Conservation (phyloP, 495 filamentous ascomycete species). For the Tetracladium marchalianum region DNA sequence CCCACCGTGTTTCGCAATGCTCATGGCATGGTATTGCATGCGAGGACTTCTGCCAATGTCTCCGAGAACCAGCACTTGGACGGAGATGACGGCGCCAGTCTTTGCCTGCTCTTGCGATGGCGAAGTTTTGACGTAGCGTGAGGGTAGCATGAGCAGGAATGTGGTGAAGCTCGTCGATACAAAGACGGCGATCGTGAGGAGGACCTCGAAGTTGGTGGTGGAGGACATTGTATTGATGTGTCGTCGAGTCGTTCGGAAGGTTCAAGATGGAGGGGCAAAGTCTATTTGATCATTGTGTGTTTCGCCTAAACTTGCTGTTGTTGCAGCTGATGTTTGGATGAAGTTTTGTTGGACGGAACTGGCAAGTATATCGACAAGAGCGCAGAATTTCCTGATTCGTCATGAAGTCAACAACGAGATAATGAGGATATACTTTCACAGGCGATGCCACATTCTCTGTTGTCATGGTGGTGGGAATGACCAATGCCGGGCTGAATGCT, state of each 20-base stretch:
- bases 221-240: background rate
- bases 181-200: conserved; percentile 16
- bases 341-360: too few species aligned
- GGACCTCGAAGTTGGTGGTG: conserved; percentile 14
- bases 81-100: conserved; percentile 25
- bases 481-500: too few species aligned
- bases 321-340: too few species aligned
- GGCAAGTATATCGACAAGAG: too few species aligned
- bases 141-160: conserved; percentile 16
- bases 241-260: background rate
- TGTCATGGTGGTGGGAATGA: too few species aligned
- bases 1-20: conserved; percentile 75
- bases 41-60: conserved; percentile 94
- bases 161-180: conserved; percentile 17
- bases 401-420: too few species aligned
- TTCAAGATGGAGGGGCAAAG: background rate
- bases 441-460: too few species aligned
- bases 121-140: conserved; percentile 18
- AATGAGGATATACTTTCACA: too few species aligned
- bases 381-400: too few species aligned
- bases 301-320: background rate
- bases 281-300: background rate
- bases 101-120: conserved; percentile 10
- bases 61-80: conserved; percentile 91
- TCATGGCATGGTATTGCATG: conserved; percentile 98